Percentiles rank a stretch among this genome's conserved stretches.
phyloP scores from a whole-genome alignment of 2,329 filamentous ascomycete species.

The Diaporthe aspalathi region DNA sequence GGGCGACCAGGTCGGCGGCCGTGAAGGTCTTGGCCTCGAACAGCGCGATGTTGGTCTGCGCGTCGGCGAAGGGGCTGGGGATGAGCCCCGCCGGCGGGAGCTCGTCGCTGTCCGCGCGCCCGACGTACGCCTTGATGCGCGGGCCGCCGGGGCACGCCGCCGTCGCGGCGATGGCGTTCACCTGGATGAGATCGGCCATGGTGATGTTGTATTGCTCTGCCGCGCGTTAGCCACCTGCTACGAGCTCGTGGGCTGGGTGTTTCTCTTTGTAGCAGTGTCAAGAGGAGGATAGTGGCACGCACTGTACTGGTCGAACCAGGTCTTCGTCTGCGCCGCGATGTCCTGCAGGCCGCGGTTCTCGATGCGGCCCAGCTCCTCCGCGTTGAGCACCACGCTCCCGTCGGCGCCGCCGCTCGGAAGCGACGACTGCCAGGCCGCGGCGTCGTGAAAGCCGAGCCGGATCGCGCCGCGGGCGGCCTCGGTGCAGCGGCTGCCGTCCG shows the following conservation, averaged over 20 bases:
- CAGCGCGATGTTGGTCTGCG: constrained; percentile 56
- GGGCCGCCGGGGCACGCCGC: constrained; percentile 64
- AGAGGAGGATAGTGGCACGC: too few relatives aligned
- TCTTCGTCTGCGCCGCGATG: constrained; percentile 52
- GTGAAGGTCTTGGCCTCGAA: constrained; percentile 64
- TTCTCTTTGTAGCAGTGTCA: too few relatives aligned
- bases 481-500: constrained; percentile 48
- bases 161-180: constrained; percentile 59
- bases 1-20: constrained; percentile 61
- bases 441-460: constrained; percentile 60
- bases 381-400: constrained; percentile 55
- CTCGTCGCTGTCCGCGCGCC: constrained; percentile 56
- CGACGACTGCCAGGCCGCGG: constrained; percentile 53
- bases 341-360: constrained; percentile 60
- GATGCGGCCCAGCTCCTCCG: constrained; percentile 50
- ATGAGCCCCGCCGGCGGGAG: constrained; percentile 57
- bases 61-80: constrained; percentile 54
- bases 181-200: constrained; percentile 66
- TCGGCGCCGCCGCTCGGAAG: constrained; percentile 57
- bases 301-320: constrained; percentile 53
- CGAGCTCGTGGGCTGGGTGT: too few relatives aligned
- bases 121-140: constrained; percentile 60
- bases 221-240: too few relatives aligned
- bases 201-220: constrained; percentile 50
- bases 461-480: constrained; percentile 56